These are phyloP conservation scores for Petunia secreta DNA, from an alignment of 257 asterid genomes.

Conservation along the genomic window DNA sequence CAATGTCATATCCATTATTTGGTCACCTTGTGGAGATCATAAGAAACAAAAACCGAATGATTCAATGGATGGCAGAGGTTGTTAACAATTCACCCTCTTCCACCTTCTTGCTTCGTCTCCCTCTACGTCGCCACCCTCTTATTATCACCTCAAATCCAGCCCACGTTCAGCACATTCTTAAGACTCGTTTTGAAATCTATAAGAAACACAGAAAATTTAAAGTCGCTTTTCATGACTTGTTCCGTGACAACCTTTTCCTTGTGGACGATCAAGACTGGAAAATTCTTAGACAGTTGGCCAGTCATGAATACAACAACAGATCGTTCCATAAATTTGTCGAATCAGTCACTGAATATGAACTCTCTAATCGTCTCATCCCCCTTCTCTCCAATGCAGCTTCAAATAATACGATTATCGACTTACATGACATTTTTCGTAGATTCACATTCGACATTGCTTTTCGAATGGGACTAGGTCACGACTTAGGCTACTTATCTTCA, in stretches of 20 bases:
- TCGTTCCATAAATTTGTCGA: not conserved
- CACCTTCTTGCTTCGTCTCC: not conserved
- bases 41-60: not conserved
- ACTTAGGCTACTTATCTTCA: not conserved
- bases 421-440: not conserved
- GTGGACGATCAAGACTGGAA: not conserved
- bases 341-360: not conserved
- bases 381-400: not conserved
- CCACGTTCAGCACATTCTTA: conserved; percentile 4
- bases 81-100: not conserved
- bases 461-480: not conserved
- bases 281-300: not conserved
- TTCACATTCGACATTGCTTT: conserved; percentile 1
- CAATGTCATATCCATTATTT: not conserved
- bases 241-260: not conserved
- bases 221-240: not conserved
- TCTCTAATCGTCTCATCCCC: not conserved
- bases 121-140: not conserved
- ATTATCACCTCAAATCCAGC: not conserved
- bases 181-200: not conserved
- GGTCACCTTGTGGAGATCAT: conserved; percentile 2
- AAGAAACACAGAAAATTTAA: not conserved
- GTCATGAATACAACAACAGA: not conserved
- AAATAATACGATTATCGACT: not conserved
- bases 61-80: not conserved